phyloP scores from a whole-genome alignment of 2,329 filamentous ascomycete genomes.

The Apiospora pterosperma region DNA sequence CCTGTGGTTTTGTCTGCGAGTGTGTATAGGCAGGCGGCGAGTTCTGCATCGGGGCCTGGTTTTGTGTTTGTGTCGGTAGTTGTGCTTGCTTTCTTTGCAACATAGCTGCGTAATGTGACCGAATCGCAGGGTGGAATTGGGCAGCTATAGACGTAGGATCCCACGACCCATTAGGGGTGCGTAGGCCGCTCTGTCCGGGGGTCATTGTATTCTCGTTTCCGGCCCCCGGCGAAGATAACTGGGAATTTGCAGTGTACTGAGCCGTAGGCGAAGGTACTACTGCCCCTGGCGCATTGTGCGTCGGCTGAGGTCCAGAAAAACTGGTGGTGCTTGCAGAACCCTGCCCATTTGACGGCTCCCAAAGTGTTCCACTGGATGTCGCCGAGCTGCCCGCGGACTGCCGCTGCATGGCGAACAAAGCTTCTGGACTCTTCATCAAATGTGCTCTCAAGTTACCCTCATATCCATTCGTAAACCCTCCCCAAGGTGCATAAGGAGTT shows the following conservation, averaged over 20 bases:
- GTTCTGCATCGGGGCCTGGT: neutral
- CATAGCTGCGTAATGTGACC: conserved; percentile 27
- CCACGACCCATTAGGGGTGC: conserved; percentile 8
- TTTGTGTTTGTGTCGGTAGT: neutral
- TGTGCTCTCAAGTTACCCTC: conserved; percentile 49
- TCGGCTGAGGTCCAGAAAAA: neutral
- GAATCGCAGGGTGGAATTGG: conserved; percentile 27
- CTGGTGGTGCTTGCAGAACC: conserved; percentile 12
- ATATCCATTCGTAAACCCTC: conserved; percentile 60
- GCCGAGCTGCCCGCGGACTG: neutral
- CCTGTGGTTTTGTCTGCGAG: neutral
- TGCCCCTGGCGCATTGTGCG: neutral
- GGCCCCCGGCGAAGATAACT: neutral
- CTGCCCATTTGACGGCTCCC: conserved; percentile 10
- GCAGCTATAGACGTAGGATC: conserved; percentile 8
- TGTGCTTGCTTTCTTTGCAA: conserved; percentile 17
- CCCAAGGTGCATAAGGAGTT: conserved; percentile 55
- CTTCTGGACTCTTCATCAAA: conserved; percentile 38
- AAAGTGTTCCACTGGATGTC: neutral
- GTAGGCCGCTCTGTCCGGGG: neutral
- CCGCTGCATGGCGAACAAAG: conserved; percentile 26
- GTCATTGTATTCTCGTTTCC: neutral
- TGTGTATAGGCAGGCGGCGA: neutral
- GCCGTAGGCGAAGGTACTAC: neutral
- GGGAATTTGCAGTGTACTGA: neutral